Percentiles rank a stretch among this genome's conserved stretches.
Evolutionary conservation across 352 stramenopile genomes (phyloP).

Genomic region (Plasmopara muralis): DNA sequence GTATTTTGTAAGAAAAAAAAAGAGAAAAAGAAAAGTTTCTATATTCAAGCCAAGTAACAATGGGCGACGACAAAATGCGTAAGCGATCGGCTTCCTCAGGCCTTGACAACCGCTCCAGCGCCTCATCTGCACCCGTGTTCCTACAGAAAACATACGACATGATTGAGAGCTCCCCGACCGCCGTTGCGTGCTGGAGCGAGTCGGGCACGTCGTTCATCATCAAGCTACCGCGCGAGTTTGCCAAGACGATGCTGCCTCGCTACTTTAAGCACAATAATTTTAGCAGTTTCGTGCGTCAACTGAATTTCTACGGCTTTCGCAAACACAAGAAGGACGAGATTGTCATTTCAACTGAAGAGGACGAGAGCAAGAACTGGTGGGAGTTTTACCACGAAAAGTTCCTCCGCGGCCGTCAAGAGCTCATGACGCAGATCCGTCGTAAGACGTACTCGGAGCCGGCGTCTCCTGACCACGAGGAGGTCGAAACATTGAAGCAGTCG

Average conservation of each 20-base stretch:
- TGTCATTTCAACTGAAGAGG: conserved; percentile 62
- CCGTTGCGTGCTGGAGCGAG: conserved; percentile 77
- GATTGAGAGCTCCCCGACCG: conserved; percentile 80
- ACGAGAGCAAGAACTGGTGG: conserved; percentile 85
- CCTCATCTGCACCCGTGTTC: conserved; percentile 64
- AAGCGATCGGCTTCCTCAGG: conserved; percentile 19
- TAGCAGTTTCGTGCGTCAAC: conserved; percentile 88
- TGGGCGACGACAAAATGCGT: conserved; percentile 31
- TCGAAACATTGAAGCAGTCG: conserved; percentile 69
- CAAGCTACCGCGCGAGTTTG: conserved; percentile 89
- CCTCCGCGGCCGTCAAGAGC: conserved; percentile 69
- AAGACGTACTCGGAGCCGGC: conserved; percentile 84
- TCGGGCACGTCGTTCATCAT: conserved; percentile 86
- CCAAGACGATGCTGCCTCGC: conserved; percentile 82
- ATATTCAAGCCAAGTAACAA: conserved; percentile 19
- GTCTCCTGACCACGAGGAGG: conserved; percentile 66
- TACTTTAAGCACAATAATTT: conserved; percentile 96
- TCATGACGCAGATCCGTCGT: conserved; percentile 83
- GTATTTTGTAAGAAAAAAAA: conserved; percentile 9
- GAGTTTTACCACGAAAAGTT: conserved; percentile 92
- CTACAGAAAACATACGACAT: conserved; percentile 92
- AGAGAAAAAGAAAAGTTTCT: conserved; percentile 20
- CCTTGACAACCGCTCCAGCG: conserved; percentile 1
- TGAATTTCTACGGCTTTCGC: conserved; percentile 93
- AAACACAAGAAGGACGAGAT: conserved; percentile 91